Evolutionary conservation across 441 rosid species (phyloP).

Genomic region (Geranium incanum): DNA sequence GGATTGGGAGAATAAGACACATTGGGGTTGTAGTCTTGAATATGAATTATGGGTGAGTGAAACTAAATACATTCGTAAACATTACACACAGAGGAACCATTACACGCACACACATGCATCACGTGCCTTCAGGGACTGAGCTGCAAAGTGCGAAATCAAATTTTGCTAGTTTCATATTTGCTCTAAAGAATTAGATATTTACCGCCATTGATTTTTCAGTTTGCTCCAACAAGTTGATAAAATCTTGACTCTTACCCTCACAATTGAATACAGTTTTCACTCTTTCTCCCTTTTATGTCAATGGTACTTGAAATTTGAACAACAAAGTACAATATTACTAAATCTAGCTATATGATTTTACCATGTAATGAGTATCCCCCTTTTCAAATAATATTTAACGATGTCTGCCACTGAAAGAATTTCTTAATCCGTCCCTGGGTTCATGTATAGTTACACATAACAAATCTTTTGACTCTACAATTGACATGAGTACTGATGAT

Average conservation of each 20-base stretch:
- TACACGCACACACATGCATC: neutral
- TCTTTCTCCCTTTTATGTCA: neutral
- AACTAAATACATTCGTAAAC: neutral
- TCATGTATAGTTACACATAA: neutral
- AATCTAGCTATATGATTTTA: too few species aligned
- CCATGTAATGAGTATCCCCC: too few species aligned
- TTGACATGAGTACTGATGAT: slow-evolving; percentile 1
- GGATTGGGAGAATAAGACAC: neutral
- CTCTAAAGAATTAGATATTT: neutral
- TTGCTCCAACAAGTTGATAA: neutral
- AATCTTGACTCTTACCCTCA: neutral
- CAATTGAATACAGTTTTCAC: neutral
- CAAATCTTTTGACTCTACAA: neutral
- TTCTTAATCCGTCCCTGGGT: neutral
- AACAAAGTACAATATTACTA: too few species aligned
- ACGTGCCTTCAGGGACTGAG: neutral
- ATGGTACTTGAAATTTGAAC: too few species aligned
- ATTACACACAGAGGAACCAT: neutral
- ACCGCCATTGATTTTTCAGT: neutral
- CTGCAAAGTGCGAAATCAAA: neutral
- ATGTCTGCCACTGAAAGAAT: too few species aligned
- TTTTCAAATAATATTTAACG: too few species aligned
- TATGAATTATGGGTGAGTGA: neutral
- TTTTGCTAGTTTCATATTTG: neutral
- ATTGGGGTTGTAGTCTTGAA: neutral